phyloP scores from a whole-genome alignment of 768 basidiomycete genomes.

The Tephrocybe sp. region DNA sequence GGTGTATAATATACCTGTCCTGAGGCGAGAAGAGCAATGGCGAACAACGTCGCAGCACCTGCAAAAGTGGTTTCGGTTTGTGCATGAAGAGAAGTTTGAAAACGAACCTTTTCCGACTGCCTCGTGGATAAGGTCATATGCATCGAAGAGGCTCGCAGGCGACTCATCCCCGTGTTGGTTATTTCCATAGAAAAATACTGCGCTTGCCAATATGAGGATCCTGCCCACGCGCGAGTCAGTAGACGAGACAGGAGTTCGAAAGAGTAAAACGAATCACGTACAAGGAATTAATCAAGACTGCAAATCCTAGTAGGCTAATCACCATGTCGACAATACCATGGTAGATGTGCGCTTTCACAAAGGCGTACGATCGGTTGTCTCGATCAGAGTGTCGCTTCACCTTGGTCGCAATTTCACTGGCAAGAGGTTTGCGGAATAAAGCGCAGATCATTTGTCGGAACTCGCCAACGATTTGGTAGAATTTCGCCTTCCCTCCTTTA shows the following conservation, averaged over 20 bases:
- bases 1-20: slow-evolving; percentile 57
- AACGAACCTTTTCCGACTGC: slow-evolving; percentile 64
- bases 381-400: slow-evolving; percentile 49
- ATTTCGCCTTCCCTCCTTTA: neutral
- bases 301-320: slow-evolving; percentile 73
- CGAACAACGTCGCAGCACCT: slow-evolving; percentile 87
- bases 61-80: neutral
- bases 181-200: slow-evolving; percentile 68
- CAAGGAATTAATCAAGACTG: slow-evolving; percentile 86
- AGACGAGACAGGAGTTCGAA: slow-evolving; percentile 2
- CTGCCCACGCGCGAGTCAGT: slow-evolving; percentile 29
- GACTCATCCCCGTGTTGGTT: slow-evolving; percentile 19
- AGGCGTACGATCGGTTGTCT: slow-evolving; percentile 52
- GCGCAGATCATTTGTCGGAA: slow-evolving; percentile 24
- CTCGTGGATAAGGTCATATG: slow-evolving; percentile 68
- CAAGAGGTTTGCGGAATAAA: slow-evolving; percentile 36
- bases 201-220: slow-evolving; percentile 78
- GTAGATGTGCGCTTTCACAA: slow-evolving; percentile 61
- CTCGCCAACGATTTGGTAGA: slow-evolving; percentile 5
- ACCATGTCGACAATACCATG: slow-evolving; percentile 69
- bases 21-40: slow-evolving; percentile 77
- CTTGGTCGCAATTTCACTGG: slow-evolving; percentile 27
- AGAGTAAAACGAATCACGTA: slow-evolving; percentile 29
- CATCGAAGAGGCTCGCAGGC: slow-evolving; percentile 81
- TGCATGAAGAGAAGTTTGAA: neutral